Base-by-base conservation (phyloP, 805 yeast species). In the Lachancea sp. region DNA sequence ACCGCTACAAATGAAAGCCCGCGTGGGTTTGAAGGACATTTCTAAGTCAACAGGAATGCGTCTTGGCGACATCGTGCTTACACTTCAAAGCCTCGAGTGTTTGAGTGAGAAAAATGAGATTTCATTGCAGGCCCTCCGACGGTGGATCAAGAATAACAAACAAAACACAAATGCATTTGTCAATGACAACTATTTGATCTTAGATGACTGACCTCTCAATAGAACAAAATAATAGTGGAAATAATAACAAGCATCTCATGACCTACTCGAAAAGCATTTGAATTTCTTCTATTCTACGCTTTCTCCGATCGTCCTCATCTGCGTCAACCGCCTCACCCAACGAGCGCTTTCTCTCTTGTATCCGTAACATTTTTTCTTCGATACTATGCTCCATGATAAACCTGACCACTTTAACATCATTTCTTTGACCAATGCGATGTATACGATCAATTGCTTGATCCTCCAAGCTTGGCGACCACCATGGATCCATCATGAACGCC, bases 401-500 rank as follows among this genome's bases (percentile, higher is more conserved):
- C 47, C 97, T 67, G 1, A 78, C 70, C 26, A 90, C 89, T 49
- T 76, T 78, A 12, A 91, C 97, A 35, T 73, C 73, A 20, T 72
- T 75, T 10, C 69, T 68, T 59, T 90, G 98, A 32, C 99, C 99
- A 65, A 91, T 91, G 70, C 99, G 81, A 68, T 91, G 99, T 0
- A 98, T 98, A 68, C 99, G 82, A 68, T 91, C 99, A 69, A 93
- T 98, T 1, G 98, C 98, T 71, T 91, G 99, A 41, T 85, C 87
- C 56, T 88, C 96, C 44, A 83, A 79, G 40, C 95, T 86, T 38
- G 87, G 95, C 26, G 93, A 85, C 97, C 97, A 90, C 93, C 96
- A 90, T 0, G 97, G 96, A 57, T 90, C 97, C 87, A 91, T 83
- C 77, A 90, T 73, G 54, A 81, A 88, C 2, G 95, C 97, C 30